Evolutionary conservation across 495 filamentous ascomycete genomes (phyloP), one percentile per base, ranked within the genome.

Genomic region (Aspergillus heteromorphus): DNA sequence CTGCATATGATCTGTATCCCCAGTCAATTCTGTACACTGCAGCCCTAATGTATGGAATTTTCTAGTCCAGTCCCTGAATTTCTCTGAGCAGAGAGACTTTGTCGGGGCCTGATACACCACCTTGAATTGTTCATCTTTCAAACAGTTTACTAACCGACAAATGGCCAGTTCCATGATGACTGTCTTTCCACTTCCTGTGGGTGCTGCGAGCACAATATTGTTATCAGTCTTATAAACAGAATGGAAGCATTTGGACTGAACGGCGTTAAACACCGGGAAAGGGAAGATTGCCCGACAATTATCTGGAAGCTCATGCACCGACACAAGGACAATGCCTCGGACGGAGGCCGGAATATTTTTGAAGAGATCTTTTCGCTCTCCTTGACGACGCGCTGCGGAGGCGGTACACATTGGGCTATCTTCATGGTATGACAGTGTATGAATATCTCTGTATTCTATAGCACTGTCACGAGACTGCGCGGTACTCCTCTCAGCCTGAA

Each of bases 41-140:
- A 96, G 70, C 29, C 83, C 86, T 58, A 96, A 73, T 6, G 83
- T 76, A 31, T 79, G 76, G 62, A 98, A 96, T 61, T 93, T 96
- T 56, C 76, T 77, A 57, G 86, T 81, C 93, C 93, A 98, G 59
- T 98, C 93, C 31, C 83, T 75, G 18, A 80, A 79, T 41, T 88
- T 75, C 68, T 98, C 93, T 0, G 89, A 80, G 61, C 93, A 98
- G 2, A 98, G 81, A 1, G 93, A 88, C 58, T 96, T 97, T 0
- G 89, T 97, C 0, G 93, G 93, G 7, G 93, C 93, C 73, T 93
- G 90, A 58, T 98, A 98, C 8, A 98, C 82, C 52, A 97, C 87
- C 73, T 97, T 97, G 79, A 86, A 95, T 31, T 85, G 79, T 49
- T 86, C 83, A 48, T 79, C 83, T 47, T 77, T 78, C 48, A 83